Evolutionary conservation across 2,329 filamentous ascomycete species (phyloP).

Genomic region (Trichoderma sp.): DNA sequence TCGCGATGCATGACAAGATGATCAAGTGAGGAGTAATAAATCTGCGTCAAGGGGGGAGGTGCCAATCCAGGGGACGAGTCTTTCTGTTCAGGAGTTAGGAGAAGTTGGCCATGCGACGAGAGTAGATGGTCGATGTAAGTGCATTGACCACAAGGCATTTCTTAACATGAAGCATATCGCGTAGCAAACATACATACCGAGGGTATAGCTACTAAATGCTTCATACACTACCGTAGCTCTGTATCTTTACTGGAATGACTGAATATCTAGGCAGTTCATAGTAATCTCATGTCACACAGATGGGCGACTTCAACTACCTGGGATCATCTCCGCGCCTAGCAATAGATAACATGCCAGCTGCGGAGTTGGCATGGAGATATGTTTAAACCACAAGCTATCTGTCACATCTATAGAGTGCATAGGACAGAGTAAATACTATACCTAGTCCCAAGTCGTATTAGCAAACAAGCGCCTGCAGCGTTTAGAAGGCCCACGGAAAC

Average conservation of each 20-base stretch:
- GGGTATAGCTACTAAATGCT: background rate
- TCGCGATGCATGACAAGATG: background rate
- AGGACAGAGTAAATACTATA: too few relatives aligned
- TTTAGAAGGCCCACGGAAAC: constrained; percentile 1
- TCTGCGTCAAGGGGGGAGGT: background rate
- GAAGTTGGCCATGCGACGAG: background rate
- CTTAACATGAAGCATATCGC: constrained; percentile 7
- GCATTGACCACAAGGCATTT: constrained; percentile 1
- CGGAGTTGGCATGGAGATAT: background rate
- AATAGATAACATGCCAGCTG: background rate
- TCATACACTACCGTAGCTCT: background rate
- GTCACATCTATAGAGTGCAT: background rate
- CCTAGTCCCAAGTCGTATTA: background rate
- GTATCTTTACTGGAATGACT: background rate
- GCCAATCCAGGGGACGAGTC: background rate
- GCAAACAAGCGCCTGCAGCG: background rate
- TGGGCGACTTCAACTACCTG: background rate
- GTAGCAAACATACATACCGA: background rate
- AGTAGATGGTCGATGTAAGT: background rate
- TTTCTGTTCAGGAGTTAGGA: background rate
- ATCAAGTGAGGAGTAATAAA: background rate
- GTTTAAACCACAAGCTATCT: background rate
- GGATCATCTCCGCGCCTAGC: background rate
- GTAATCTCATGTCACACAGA: background rate
- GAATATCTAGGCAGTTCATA: background rate